Percentiles rank a stretch among this genome's conserved stretches.
Evolutionary conservation across 352 stramenopile genomes (phyloP).

Genomic region (Phytophthora rubi): DNA sequence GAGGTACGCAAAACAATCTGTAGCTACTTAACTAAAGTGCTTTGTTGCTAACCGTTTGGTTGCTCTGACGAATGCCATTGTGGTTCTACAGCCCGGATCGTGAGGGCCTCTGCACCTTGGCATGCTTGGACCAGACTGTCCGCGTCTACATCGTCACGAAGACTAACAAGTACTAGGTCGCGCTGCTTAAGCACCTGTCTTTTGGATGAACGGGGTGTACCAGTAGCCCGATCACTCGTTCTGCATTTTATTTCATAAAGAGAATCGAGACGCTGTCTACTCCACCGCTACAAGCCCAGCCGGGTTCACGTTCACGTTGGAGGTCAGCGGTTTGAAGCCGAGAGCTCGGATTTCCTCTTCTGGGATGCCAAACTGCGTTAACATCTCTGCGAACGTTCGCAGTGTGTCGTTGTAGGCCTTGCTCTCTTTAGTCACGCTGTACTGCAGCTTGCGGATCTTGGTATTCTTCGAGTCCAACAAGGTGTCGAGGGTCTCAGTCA

Average conservation of each 20-base stretch:
- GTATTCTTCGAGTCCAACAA: constrained; percentile 70
- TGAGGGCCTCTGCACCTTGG: constrained; percentile 92
- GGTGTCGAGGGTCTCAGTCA: constrained; percentile 71
- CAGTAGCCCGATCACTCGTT: constrained; percentile 18
- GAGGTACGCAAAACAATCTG: constrained; percentile 53
- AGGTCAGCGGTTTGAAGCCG: constrained; percentile 63
- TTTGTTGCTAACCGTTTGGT: not conserved
- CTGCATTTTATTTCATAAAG: constrained; percentile 18
- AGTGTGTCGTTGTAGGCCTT: constrained; percentile 84
- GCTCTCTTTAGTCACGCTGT: constrained; percentile 71
- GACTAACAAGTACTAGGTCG: constrained; percentile 91
- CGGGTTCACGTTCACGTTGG: constrained; percentile 66
- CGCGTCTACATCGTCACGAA: constrained; percentile 96
- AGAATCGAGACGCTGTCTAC: constrained; percentile 24
- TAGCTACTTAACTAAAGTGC: not conserved
- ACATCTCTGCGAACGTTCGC: constrained; percentile 74
- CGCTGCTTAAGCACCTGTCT: not conserved
- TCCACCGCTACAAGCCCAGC: constrained; percentile 77
- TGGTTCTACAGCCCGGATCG: constrained; percentile 75
- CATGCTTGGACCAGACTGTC: constrained; percentile 95
- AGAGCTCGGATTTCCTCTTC: constrained; percentile 76
- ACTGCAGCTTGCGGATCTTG: constrained; percentile 67
- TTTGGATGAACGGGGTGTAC: constrained; percentile 20
- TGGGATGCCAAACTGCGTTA: constrained; percentile 69
- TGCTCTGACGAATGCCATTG: constrained; percentile 8